Percentiles rank a stretch among this genome's conserved stretches.
These are phyloP conservation scores for Cutaneotrichosporon arboriforme DNA, from an alignment of 1,284 basidiomycete genomes.

Conservation along the genomic window DNA sequence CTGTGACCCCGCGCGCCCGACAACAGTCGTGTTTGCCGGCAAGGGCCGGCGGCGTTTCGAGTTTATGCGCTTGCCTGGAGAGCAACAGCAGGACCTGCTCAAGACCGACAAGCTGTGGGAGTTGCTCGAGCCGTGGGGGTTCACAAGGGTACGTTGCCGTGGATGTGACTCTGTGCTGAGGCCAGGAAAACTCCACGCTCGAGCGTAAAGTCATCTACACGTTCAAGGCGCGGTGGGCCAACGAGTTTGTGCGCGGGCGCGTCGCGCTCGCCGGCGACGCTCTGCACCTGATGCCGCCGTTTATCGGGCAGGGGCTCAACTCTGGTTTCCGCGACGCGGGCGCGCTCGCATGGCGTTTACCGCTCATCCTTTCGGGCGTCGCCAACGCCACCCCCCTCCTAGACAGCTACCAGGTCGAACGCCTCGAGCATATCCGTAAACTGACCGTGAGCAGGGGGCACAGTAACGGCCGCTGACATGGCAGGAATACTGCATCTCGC, in stretches of 20 bases:
- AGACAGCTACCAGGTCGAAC: constrained; percentile 18
- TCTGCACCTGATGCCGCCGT: constrained; percentile 24
- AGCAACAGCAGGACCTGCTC: constrained; percentile 11
- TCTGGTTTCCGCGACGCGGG: constrained; percentile 23
- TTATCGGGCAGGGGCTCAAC: constrained; percentile 26
- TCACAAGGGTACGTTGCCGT: not conserved
- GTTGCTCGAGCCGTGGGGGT: constrained; percentile 14
- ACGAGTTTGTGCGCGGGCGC: constrained; percentile 18
- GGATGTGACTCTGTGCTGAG: too few relatives aligned
- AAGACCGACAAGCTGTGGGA: constrained; percentile 13
- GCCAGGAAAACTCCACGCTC: constrained; percentile 15
- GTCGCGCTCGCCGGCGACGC: constrained; percentile 17
- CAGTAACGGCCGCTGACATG: not conserved
- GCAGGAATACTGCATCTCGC: constrained; percentile 9
- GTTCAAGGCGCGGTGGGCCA: constrained; percentile 20
- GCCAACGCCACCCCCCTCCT: constrained; percentile 6
- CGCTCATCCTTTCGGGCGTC: constrained; percentile 11
- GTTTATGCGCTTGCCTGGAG: constrained; percentile 21
- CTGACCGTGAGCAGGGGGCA: constrained; percentile 9
- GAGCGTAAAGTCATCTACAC: constrained; percentile 25
- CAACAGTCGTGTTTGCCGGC: constrained; percentile 17
- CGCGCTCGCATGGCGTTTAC: constrained; percentile 19
- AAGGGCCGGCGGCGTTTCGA: constrained; percentile 18
- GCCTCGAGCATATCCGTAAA: constrained; percentile 13
- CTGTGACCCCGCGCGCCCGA: constrained; percentile 22